Evolutionary conservation across 805 yeast genomes (phyloP).

Genomic region (Jamesozyma jinghongensis): DNA sequence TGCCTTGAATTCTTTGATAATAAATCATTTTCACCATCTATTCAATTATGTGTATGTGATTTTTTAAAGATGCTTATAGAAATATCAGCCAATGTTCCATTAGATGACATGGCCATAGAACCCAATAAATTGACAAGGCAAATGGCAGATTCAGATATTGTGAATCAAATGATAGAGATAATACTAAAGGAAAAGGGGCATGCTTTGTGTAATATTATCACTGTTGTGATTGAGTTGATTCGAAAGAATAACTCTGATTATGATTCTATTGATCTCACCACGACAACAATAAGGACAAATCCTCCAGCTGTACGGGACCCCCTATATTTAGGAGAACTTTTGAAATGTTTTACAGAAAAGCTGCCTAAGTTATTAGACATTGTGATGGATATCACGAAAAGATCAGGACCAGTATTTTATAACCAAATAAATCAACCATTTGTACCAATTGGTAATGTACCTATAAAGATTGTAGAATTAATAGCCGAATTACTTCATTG

Average conservation of each 20-base stretch:
- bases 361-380: constrained; percentile 30
- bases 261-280: constrained; percentile 71
- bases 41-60: constrained; percentile 89
- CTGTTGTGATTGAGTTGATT: constrained; percentile 85
- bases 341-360: constrained; percentile 59
- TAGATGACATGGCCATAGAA: constrained; percentile 73
- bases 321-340: constrained; percentile 76
- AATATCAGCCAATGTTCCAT: constrained; percentile 87
- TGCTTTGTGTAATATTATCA: constrained; percentile 84
- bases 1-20: constrained; percentile 55
- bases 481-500: constrained; percentile 93
- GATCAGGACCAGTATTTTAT: constrained; percentile 24
- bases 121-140: constrained; percentile 88
- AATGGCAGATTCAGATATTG: constrained; percentile 60
- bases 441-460: constrained; percentile 80
- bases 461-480: constrained; percentile 83
- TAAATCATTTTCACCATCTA: constrained; percentile 48
- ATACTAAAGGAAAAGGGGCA: constrained; percentile 63
- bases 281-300: constrained; percentile 64
- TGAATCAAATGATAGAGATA: constrained; percentile 54
- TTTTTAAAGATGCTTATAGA: constrained; percentile 88
- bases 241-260: constrained; percentile 94
- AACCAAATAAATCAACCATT: constrained; percentile 55
- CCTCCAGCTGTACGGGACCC: constrained; percentile 91
- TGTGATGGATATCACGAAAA: constrained; percentile 7